Evolutionary conservation across 1,139 yeast species (phyloP).

Genomic region (Taphrina populina): DNA sequence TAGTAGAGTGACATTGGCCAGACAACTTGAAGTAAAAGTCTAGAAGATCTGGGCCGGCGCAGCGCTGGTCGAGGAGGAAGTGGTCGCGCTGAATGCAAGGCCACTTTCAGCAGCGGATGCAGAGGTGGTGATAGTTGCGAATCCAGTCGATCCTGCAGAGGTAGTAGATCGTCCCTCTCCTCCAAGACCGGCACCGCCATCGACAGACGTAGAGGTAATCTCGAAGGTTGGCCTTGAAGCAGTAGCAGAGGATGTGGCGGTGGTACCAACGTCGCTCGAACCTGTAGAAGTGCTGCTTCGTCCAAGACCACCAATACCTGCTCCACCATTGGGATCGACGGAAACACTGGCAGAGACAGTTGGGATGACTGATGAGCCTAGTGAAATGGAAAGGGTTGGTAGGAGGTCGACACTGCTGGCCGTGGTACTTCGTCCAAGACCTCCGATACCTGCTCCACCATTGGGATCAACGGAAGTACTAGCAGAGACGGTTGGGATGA

Average conservation of each 20-base stretch:
- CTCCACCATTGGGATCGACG: not conserved
- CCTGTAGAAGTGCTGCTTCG: not conserved
- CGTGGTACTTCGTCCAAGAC: not conserved
- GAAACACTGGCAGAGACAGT: not conserved
- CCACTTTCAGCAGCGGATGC: not conserved
- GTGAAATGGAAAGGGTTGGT: too few species aligned
- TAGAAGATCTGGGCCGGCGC: not conserved
- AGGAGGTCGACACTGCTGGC: too few species aligned
- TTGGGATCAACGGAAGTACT: not conserved
- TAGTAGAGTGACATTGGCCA: too few species aligned
- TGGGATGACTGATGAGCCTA: too few species aligned
- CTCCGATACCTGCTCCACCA: constrained; percentile 1
- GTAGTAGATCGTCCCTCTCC: constrained; percentile 8
- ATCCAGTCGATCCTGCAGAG: not conserved
- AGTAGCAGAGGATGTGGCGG: not conserved
- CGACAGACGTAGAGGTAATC: not conserved
- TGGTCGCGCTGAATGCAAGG: not conserved
- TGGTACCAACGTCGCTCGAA: not conserved
- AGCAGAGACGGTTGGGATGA: too few species aligned
- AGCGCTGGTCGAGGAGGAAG: constrained; percentile 4
- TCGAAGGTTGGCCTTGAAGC: not conserved
- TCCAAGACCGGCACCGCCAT: not conserved
- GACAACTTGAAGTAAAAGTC: not conserved
- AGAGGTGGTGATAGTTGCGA: not conserved
- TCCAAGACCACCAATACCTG: not conserved